Evolutionary conservation across 495 filamentous ascomycete species (phyloP), one percentile per base, ranked within the genome.

Genomic region (Penicillium soppii): DNA sequence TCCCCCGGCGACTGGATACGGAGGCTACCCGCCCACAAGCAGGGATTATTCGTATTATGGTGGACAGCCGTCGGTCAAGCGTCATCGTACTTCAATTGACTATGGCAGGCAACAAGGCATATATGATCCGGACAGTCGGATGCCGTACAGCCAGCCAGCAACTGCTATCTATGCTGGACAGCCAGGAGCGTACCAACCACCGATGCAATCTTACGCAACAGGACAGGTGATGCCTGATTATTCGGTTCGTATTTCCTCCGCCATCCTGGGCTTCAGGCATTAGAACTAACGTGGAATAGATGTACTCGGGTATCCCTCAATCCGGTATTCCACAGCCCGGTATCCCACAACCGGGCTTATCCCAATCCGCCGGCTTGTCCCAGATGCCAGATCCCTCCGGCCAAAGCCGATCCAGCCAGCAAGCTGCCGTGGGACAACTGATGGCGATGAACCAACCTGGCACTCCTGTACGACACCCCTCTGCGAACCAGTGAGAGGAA

Each of bases 71-170:
- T 51, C 72, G 13, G 61, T 66, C 37, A 77, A 77, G 46, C 72
- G 73, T 19, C 63, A 69, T 44, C 71, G 73, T 9, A 75, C 73
- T 7, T 75, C 73, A 12, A 61, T 74, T n/a, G 73, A 77, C 37
- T 70, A 69, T 55, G 69, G 70, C 20, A 59, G 61, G n/a, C 62
- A 47, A 21, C 44, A 70, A 46, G 58, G 52, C 46, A 58, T 76
- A 16, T 76, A 72, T 44, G 73, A 76, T 12, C 16, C 63, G 7
- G 73, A 76, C 23, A 54, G 60, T 35, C 63, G 73, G 10, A 71
- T 74, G 61, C 54, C 71, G 4, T 77, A 77, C 51, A 56, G 62
- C 13, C 73, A 73, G 38, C 56, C 69, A 15, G 46, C 69, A 19
- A 47, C 69, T 15, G 30, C 70, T 10, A 66, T 76, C 57, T 76